Percentiles rank a stretch among this genome's conserved stretches.
phyloP scores from a whole-genome alignment of 345 rosid species.

The Citrus medica region DNA sequence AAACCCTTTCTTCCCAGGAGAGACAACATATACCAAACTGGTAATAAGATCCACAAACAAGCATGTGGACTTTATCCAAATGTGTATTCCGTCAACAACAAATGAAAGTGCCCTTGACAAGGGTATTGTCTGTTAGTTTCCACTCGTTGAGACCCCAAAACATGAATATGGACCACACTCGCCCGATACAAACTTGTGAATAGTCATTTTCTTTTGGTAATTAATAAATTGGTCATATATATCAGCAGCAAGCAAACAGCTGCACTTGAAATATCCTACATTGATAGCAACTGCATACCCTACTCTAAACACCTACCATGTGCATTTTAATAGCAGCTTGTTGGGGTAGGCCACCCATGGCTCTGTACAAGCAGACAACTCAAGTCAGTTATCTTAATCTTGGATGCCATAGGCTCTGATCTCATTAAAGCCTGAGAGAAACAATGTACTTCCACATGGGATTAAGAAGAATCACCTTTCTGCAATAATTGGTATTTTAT shows the following conservation, averaged over 20 bases:
- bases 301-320: conserved; percentile 18
- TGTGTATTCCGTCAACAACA: conserved; percentile 1
- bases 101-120: conserved; percentile 35
- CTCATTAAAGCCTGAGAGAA: neutral
- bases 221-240: conserved; percentile 7
- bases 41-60: conserved; percentile 27
- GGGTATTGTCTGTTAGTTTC: conserved; percentile 42
- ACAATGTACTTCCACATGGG: neutral
- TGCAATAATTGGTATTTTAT: neutral
- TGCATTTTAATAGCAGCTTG: conserved; percentile 21
- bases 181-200: neutral
- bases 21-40: conserved; percentile 12
- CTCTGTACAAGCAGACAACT: conserved; percentile 16
- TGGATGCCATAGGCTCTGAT: conserved; percentile 4
- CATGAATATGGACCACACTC: conserved; percentile 18
- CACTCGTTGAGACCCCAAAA: neutral
- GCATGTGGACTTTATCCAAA: conserved; percentile 31
- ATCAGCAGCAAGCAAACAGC: conserved; percentile 3
- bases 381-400: conserved; percentile 9
- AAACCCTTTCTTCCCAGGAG: neutral
- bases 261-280: conserved; percentile 1
- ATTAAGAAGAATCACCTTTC: neutral
- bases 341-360: conserved; percentile 19
- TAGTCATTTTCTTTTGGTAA: neutral
- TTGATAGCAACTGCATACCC: neutral